phyloP scores from a whole-genome alignment of 2,329 filamentous ascomycete species.

The Sclerotinia borealis region DNA sequence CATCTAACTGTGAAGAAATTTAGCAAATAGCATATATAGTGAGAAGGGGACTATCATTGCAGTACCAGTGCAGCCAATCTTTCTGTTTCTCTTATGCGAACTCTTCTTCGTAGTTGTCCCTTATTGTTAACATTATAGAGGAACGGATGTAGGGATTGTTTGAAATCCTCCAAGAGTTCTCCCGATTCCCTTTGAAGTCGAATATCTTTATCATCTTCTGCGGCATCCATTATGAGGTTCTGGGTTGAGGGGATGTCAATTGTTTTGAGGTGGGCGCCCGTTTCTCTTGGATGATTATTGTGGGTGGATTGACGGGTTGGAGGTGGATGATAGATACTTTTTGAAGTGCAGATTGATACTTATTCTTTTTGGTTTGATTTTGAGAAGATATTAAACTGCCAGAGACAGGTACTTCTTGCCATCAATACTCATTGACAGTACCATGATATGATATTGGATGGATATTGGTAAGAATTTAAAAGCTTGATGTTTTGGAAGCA shows the following conservation, averaged over 20 bases:
- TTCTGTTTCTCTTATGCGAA: conserved; percentile 44
- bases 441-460: not conserved
- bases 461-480: not conserved
- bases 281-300: not conserved
- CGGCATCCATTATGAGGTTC: conserved; percentile 47
- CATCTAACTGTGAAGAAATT: conserved; percentile 51
- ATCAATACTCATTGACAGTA: not conserved
- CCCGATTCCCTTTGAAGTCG: conserved; percentile 55
- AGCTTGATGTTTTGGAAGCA: not conserved
- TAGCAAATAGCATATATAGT: conserved; percentile 3
- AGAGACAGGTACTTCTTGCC: not conserved
- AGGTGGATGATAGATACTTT: not conserved
- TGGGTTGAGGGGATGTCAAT: not conserved
- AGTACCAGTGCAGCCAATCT: conserved; percentile 43
- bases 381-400: no score
- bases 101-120: conserved; percentile 42
- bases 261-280: not conserved
- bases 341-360: not conserved
- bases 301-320: not conserved
- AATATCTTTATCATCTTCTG: conserved; percentile 54
- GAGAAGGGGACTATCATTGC: not conserved
- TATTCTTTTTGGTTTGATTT: not conserved
- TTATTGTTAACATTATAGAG: conserved; percentile 46
- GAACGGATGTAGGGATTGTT: conserved; percentile 46
- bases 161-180: conserved; percentile 54